These are phyloP conservation scores for Tuber borchii DNA, from an alignment of 495 filamentous ascomycete species.

Conservation along the genomic window DNA sequence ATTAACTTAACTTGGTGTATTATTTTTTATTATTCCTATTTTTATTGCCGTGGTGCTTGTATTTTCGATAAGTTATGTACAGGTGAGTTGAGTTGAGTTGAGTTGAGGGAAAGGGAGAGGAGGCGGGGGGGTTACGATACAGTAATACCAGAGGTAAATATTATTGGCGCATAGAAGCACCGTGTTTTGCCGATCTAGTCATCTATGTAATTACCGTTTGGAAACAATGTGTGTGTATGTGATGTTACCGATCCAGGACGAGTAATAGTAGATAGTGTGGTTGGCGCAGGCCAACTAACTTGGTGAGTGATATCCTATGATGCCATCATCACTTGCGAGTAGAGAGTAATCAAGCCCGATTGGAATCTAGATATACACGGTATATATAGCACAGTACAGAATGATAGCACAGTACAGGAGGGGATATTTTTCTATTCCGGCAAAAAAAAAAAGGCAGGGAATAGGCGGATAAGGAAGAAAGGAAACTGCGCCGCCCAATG, in stretches of 20 bases:
- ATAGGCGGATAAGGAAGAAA: background rate
- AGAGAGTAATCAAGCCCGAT: background rate
- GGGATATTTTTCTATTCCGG: background rate
- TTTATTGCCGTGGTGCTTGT: background rate
- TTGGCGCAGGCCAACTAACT: background rate
- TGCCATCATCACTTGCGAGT: background rate
- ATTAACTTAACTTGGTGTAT: background rate
- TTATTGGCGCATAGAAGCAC: background rate
- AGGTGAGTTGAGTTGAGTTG: background rate
- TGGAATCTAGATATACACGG: background rate
- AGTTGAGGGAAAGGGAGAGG: background rate
- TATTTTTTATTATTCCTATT: background rate
- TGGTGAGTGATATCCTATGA: slow-evolving; percentile 1
- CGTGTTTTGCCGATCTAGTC: background rate
- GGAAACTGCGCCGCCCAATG: background rate
- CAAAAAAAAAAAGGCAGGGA: background rate
- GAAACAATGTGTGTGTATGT: background rate
- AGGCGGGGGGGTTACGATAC: background rate
- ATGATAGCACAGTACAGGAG: background rate
- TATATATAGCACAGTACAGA: no score
- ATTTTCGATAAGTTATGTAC: background rate
- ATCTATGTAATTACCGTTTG: background rate
- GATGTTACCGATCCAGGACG: background rate
- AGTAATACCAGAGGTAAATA: background rate
- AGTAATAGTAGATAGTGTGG: background rate